Evolutionary conservation across 768 basidiomycete species (phyloP).

Genomic region (Lactifluus subvellereus): DNA sequence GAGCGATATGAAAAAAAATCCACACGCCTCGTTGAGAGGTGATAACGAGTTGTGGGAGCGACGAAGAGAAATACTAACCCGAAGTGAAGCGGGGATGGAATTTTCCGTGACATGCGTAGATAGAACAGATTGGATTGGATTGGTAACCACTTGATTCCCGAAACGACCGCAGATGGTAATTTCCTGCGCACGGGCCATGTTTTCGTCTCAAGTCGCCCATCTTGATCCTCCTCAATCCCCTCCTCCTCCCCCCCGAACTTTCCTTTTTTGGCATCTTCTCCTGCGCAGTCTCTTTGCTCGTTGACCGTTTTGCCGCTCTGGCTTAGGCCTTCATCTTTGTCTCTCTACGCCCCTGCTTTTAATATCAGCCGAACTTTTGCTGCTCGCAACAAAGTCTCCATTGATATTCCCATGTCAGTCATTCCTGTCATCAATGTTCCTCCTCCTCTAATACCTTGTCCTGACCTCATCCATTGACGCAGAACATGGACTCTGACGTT

Average conservation of each 20-base stretch:
- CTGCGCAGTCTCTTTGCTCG: conserved; percentile 8
- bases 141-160: conserved; percentile 10
- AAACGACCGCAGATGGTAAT: conserved; percentile 18
- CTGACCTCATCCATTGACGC: not conserved
- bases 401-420: not conserved
- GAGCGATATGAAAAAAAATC: not conserved
- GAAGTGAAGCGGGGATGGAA: not conserved
- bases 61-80: too few relatives aligned
- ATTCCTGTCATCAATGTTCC: not conserved
- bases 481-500: conserved; percentile 15
- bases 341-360: not conserved
- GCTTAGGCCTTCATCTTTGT: not conserved
- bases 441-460: not conserved
- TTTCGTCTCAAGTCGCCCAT: not conserved
- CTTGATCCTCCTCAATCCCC: conserved; percentile 22
- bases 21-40: not conserved
- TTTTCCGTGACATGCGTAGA: not conserved
- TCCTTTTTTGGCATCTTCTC: conserved; percentile 31
- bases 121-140: not conserved
- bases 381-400: not conserved
- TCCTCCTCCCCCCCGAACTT: conserved; percentile 27
- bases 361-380: not conserved
- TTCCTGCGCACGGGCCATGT: conserved; percentile 25
- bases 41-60: not conserved
- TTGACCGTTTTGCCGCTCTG: not conserved